Percentiles rank a stretch among this genome's conserved stretches.
These are phyloP conservation scores for Symbiodinium pilosum DNA, from an alignment of 73 alveolate species.

Conservation along the genomic window DNA sequence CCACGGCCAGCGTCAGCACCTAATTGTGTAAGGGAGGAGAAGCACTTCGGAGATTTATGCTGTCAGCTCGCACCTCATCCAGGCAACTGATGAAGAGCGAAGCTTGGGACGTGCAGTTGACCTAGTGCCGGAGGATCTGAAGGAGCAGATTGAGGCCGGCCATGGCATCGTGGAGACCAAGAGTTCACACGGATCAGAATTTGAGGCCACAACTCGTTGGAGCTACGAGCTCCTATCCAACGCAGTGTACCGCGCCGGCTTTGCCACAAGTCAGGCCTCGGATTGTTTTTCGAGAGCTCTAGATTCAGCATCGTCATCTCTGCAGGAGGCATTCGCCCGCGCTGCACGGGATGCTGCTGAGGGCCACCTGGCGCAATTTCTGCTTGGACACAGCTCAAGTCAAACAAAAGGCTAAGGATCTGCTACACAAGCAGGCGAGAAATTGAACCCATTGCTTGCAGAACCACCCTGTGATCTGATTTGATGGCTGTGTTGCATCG, in stretches of 20 bases:
- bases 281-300: not conserved
- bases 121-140: slow-evolving; percentile 30
- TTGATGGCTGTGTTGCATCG: too few relatives aligned
- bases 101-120: slow-evolving; percentile 22
- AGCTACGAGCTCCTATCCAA: slow-evolving; percentile 59
- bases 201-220: slow-evolving; percentile 44
- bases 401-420: too few relatives aligned
- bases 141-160: slow-evolving; percentile 18
- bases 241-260: slow-evolving; percentile 88
- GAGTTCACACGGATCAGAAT: not conserved
- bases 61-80: not conserved
- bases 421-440: too few relatives aligned
- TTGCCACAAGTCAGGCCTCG: slow-evolving; percentile 63
- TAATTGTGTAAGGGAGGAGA: not conserved
- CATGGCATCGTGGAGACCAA: not conserved
- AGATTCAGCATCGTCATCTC: not conserved
- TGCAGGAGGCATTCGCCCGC: slow-evolving; percentile 49
- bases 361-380: slow-evolving; percentile 24
- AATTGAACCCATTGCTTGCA: too few relatives aligned
- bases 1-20: not conserved
- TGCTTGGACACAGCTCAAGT: too few relatives aligned
- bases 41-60: not conserved
- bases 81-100: slow-evolving; percentile 35
- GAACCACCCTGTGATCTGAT: too few relatives aligned
- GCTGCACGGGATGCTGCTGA: slow-evolving; percentile 77